Evolutionary conservation across 2,329 filamentous ascomycete species (phyloP).

Genomic region (Colletotrichum shisoi): DNA sequence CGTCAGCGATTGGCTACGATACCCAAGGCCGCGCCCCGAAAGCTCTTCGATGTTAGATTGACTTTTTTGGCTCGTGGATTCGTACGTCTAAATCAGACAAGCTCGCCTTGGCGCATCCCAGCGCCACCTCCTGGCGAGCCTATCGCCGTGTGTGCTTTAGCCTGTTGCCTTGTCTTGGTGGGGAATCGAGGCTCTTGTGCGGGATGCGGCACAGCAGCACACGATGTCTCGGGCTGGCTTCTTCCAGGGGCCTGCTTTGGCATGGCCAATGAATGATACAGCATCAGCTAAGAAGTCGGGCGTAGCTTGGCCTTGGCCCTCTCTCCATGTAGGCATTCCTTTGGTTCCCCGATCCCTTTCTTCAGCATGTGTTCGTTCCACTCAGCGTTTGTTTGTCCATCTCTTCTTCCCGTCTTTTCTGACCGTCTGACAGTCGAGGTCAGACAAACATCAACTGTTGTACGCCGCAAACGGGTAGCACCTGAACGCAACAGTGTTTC

Average conservation of each 20-base stretch:
- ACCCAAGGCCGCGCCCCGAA: too few relatives aligned
- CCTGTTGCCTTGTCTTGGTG: neutral
- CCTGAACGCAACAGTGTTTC: too few relatives aligned
- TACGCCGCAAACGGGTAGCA: too few relatives aligned
- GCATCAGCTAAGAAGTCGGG: neutral
- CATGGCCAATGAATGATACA: neutral
- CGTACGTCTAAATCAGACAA: neutral
- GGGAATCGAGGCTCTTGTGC: neutral
- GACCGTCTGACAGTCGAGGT: too few relatives aligned
- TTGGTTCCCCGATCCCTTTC: neutral
- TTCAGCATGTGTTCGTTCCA: neutral
- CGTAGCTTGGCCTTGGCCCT: neutral
- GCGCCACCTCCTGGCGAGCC: neutral
- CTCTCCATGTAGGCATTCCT: neutral
- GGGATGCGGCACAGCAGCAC: neutral
- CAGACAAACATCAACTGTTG: too few relatives aligned
- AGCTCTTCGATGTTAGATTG: neutral
- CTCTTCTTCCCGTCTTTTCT: neutral
- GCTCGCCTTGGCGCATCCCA: neutral
- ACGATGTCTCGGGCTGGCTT: neutral
- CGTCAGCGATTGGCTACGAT: too few relatives aligned
- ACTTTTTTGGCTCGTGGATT: neutral
- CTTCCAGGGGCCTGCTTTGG: too few relatives aligned
- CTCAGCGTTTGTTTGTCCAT: neutral
- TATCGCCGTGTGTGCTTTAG: neutral